Evolutionary conservation across 768 basidiomycete species (phyloP), one percentile per base, ranked within the genome.

Genomic region (Amanita jacksonii): DNA sequence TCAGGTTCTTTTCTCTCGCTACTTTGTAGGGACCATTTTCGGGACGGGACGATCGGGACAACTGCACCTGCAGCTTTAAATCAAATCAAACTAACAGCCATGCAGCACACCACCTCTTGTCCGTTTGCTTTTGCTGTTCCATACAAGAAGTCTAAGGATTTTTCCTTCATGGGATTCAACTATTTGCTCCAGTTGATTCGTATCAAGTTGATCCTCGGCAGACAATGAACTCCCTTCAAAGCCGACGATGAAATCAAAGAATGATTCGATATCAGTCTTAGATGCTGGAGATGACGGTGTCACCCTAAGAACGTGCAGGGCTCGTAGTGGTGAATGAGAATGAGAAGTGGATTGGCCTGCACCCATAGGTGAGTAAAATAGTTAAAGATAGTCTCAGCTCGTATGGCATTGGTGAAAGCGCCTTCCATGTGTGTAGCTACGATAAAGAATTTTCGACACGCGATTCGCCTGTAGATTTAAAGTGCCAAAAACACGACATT

Each of bases 181-280:
- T 36, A 91, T 86, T 48, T 66, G 76, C 57, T 88, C 87, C 3
- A 92, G 68, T 46, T 79, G 78, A 5, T 75, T 62, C 8, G 74
- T 82, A 52, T 88, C 83, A 38, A 89, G 72, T 37, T 62, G 68
- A 49, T 70, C 72, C 43, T 69, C 68, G 18, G 69, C 63, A 23
- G 72, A 68, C 38, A 70, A 58, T 1, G 72, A 66, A 49, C 78
- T 76, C 6, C 86, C 85, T 57, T 90, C 81, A 46, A 90, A 85
- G 8, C 94, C 96, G 32, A 96, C 81, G 16, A 99, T 76, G 59
- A 96, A 98, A 67, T 98, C 96, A 55, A 99, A 99, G 66, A 91
- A 93, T 3, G 94, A 87, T 57, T 85, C 88, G 36, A 93, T 80
- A 43, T 72, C 74, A 0, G 89, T 88, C 47, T 81, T 72, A 0